Evolutionary conservation across 805 yeast genomes (phyloP), one percentile per base, ranked within the genome.

Genomic region (Suhomyces canberraensis): DNA sequence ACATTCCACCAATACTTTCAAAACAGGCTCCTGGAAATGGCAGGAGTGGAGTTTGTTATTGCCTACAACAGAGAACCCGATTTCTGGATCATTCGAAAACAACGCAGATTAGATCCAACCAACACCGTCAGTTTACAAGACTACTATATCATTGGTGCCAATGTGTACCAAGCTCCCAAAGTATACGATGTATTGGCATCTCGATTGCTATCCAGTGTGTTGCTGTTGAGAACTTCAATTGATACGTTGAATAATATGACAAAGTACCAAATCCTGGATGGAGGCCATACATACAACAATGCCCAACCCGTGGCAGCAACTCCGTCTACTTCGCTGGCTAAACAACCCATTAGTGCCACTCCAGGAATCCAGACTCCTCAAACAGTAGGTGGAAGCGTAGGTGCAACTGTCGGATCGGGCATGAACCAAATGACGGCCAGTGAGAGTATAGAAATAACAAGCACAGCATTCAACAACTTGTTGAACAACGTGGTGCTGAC

Each of bases 21-120:
- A 40, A 61, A 69, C 19, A 87, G 84, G 50, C 70, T 93, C 42
- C 60, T 68, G 36, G 85, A 84, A 45, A 81, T 93, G 86, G 76
- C 73, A 19, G 99, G 99, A 0, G 59, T 81, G 1, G 98, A 93
- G 60, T 93, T 86, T 51, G 78, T 86, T 1, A 72, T 93, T 6
- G 80, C 80, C 0, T 68, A 75, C 42, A 78, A 81, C 2, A 67
- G 88, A 27, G 98, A 90, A 48, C 98, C 97, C 0, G 96, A 88
- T 51, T 78, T 88, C 47, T 93, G 98, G 97, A 73, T 91, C 18
- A 77, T 91, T 8, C 71, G 95, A 39, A 89, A 90, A 54, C 97
- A 91, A 56, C 64, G 77, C 31, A 65, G 98, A 20, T 44, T 71
- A 4, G 63, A 73, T 24, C 76, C 80, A 5, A 66, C 66, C 9